phyloP scores from a whole-genome alignment of 345 rosid species.

The Gossypium mustelinum region DNA sequence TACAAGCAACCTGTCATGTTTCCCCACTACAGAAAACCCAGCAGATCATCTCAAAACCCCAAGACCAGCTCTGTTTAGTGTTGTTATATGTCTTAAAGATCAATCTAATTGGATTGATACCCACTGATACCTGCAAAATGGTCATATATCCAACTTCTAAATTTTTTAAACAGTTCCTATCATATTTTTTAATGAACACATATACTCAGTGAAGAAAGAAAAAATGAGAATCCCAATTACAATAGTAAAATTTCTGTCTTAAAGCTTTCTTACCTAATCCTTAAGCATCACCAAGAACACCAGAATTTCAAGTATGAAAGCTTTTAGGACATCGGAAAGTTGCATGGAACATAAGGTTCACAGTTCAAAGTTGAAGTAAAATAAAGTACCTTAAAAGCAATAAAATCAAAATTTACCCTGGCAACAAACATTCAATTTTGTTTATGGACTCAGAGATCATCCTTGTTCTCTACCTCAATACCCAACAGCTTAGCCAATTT shows the following conservation, averaged over 20 bases:
- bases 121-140: too few species aligned
- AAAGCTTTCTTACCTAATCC: neutral
- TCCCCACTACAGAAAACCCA: too few species aligned
- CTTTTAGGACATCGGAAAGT: neutral
- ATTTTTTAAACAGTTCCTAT: neutral
- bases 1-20: too few species aligned
- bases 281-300: too few species aligned
- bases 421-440: neutral
- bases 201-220: neutral
- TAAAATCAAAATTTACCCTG: neutral
- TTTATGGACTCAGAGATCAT: conserved; percentile 41
- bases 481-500: conserved; percentile 67
- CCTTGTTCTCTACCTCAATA: conserved; percentile 26
- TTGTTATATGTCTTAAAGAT: too few species aligned
- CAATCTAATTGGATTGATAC: too few species aligned
- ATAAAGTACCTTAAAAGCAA: neutral
- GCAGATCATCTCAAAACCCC: too few species aligned
- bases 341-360: neutral
- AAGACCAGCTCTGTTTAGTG: too few species aligned
- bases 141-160: neutral
- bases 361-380: neutral
- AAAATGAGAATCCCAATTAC: neutral
- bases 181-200: neutral
- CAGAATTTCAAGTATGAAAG: neutral
- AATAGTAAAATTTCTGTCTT: neutral